Conservation (phyloP, 257 asterid species). For the Euphrasia confusa region DNA sequence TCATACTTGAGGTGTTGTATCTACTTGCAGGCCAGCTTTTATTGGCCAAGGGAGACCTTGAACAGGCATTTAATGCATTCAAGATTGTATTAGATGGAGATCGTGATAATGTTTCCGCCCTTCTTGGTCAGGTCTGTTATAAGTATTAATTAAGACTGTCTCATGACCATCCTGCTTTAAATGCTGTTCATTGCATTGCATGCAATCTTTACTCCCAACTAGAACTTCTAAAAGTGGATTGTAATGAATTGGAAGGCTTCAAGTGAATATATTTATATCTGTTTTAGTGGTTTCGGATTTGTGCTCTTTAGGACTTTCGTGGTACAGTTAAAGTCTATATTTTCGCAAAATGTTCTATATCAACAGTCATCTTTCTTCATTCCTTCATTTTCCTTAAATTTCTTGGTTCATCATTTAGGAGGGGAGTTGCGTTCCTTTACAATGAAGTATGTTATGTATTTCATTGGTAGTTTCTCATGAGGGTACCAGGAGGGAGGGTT, state of each 20-base stretch:
- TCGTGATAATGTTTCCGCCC: conserved; percentile 90
- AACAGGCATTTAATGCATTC: conserved; percentile 89
- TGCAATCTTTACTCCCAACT: conserved; percentile 5
- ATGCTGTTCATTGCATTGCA: conserved; percentile 20
- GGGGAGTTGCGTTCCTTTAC: conserved; percentile 6
- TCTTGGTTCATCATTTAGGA: background rate
- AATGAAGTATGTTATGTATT: conserved; percentile 10
- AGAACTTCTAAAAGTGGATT: conserved; percentile 22
- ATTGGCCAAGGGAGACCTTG: conserved; percentile 92
- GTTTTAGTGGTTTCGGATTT: background rate
- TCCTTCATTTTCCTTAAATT: conserved; percentile 5
- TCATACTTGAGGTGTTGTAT: conserved; percentile 23
- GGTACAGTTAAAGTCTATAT: background rate
- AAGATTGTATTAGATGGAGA: conserved; percentile 94
- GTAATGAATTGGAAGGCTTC: conserved; percentile 15
- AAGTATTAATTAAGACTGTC: background rate
- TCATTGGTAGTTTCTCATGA: conserved; percentile 10
- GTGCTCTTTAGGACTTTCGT: background rate
- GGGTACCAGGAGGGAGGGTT: conserved; percentile 11
- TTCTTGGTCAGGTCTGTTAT: conserved; percentile 81
- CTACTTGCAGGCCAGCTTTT: conserved; percentile 81
- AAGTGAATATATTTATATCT: background rate
- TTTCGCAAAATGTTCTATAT: background rate
- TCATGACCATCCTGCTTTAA: conserved; percentile 10
- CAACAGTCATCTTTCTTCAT: background rate